These are phyloP conservation scores for Syzygium aromaticum DNA, from an alignment of 345 rosid genomes.

Conservation along the genomic window DNA sequence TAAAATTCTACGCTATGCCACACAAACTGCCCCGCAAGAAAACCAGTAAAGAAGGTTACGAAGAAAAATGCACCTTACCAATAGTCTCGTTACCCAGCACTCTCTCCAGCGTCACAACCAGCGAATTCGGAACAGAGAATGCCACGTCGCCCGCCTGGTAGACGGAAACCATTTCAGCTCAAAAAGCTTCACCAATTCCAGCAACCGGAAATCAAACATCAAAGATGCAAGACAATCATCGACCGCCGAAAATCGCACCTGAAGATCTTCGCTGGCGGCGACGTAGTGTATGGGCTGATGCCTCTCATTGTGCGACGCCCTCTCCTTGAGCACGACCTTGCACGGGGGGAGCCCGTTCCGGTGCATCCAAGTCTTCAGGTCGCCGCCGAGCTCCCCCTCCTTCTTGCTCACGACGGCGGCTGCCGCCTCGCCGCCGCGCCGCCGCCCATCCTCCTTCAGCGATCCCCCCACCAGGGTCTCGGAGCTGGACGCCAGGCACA, in stretches of 20 bases:
- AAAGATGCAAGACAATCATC: not conserved
- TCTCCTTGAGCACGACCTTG: slow-evolving; percentile 70
- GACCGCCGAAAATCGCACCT: slow-evolving; percentile 23
- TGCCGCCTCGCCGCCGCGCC: slow-evolving; percentile 1
- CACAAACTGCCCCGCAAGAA: not conserved
- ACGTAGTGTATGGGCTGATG: slow-evolving; percentile 74
- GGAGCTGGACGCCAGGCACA: slow-evolving; percentile 44
- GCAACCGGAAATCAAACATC: not conserved
- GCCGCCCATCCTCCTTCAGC: slow-evolving; percentile 28
- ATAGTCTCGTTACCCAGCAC: slow-evolving; percentile 90
- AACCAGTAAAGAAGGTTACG: not conserved
- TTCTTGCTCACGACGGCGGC: slow-evolving; percentile 28
- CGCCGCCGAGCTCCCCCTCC: slow-evolving; percentile 36
- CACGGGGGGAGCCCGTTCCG: slow-evolving; percentile 85
- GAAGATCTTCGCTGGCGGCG: slow-evolving; percentile 87
- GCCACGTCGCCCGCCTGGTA: slow-evolving; percentile 76
- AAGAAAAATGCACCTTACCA: slow-evolving; percentile 45
- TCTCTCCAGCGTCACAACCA: slow-evolving; percentile 93
- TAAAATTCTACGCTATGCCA: not conserved
- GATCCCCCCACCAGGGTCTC: slow-evolving; percentile 59
- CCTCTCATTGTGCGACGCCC: slow-evolving; percentile 56
- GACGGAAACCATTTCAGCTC: not conserved
- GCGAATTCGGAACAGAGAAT: slow-evolving; percentile 74
- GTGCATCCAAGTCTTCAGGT: slow-evolving; percentile 93
- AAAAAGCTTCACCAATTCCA: not conserved